Percentiles rank a stretch among this genome's conserved stretches.
Conservation (phyloP, 345 rosid species). For the Brassica cretica region DNA sequence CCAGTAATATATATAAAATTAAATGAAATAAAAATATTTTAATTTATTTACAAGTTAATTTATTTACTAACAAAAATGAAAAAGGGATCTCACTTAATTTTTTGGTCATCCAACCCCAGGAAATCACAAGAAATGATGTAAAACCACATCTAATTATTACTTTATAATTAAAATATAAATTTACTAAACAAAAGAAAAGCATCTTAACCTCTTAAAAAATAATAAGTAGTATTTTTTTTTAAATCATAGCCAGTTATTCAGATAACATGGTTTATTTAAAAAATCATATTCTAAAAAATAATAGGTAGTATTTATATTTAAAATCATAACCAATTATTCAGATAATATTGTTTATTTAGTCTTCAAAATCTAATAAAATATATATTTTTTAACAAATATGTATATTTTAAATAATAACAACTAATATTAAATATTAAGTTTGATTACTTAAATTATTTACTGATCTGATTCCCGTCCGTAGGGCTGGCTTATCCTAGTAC, state of each 20-base stretch:
- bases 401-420: background rate
- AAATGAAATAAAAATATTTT: no score
- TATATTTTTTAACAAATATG: no score
- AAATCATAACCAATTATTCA: background rate
- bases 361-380: background rate
- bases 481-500: no score
- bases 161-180: no score
- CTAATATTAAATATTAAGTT: background rate
- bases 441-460: no score
- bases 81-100: background rate
- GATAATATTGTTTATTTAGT: background rate
- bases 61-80: background rate
- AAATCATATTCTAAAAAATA: background rate
- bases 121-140: background rate
- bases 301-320: background rate
- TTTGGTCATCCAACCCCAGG: background rate
- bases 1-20: no score
- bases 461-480: no score
- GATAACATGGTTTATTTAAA: background rate
- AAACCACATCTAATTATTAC: background rate
- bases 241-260: background rate
- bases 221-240: background rate
- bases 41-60: no score
- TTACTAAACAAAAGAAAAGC: background rate
- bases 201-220: background rate